Conservation (phyloP, 441 rosid species). For the Adansonia rubrostipa region DNA sequence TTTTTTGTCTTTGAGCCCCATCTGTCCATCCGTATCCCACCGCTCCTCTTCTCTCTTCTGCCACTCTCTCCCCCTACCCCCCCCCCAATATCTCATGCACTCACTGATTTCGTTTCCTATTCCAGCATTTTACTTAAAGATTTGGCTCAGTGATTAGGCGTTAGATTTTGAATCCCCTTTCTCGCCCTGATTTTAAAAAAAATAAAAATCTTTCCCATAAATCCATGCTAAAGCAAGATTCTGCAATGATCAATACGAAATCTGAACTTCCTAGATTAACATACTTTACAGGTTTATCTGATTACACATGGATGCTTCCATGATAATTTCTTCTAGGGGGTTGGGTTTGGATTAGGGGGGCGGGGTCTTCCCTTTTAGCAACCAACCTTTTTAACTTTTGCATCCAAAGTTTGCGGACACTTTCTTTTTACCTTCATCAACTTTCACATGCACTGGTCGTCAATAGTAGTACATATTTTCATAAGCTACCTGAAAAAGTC, state of each 20-base stretch:
- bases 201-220: neutral
- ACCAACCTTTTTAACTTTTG: neutral
- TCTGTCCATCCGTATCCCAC: conserved; percentile 2
- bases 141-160: neutral
- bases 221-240: conserved; percentile 19
- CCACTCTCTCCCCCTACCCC: neutral
- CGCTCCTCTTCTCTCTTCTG: neutral
- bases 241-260: conserved; percentile 17
- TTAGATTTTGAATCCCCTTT: no score
- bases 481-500: conserved; percentile 18
- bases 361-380: neutral
- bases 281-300: conserved; percentile 15
- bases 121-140: neutral
- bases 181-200: neutral
- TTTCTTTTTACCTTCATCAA: conserved; percentile 10
- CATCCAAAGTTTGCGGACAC: neutral
- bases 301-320: conserved; percentile 30
- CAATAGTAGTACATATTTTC: neutral
- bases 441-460: conserved; percentile 6
- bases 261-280: conserved; percentile 2
- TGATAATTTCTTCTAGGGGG: neutral
- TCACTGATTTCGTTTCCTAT: conserved; percentile 18
- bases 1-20: conserved; percentile 36
- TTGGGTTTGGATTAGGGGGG: neutral
- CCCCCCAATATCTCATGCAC: neutral